These are phyloP conservation scores for Eremothecium sinecaudum DNA, from an alignment of 1,139 yeast genomes.

Conservation along the genomic window DNA sequence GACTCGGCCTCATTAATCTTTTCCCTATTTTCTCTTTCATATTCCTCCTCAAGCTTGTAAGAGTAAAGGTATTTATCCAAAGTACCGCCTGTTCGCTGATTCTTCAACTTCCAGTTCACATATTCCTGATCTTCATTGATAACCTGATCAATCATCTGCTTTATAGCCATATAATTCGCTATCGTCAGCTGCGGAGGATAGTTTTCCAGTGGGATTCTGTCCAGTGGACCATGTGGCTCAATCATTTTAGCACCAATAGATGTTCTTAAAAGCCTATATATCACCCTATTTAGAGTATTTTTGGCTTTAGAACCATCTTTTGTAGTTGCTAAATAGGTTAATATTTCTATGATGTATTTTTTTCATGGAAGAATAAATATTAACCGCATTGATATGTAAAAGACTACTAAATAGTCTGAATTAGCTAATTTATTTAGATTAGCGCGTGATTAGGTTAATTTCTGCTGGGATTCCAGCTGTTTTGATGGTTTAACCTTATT, in stretches of 20 bases:
- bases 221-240: slow-evolving; percentile 28
- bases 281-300: no score
- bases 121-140: slow-evolving; percentile 30
- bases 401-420: no score
- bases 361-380: no score
- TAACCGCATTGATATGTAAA: no score
- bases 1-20: neutral
- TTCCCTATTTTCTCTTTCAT: neutral
- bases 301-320: no score
- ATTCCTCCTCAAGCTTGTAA: slow-evolving; percentile 5
- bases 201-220: slow-evolving; percentile 23
- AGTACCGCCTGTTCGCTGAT: slow-evolving; percentile 27
- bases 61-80: slow-evolving; percentile 19
- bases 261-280: no score
- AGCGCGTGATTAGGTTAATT: no score
- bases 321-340: no score
- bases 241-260: no score
- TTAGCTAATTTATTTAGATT: neutral
- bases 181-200: slow-evolving; percentile 25
- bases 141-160: slow-evolving; percentile 29
- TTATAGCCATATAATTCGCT: slow-evolving; percentile 25
- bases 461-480: no score
- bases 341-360: no score
- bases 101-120: slow-evolving; percentile 27
- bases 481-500: no score